phyloP scores from a whole-genome alignment of 2,329 filamentous ascomycete species.

The Didymella pomorum region DNA sequence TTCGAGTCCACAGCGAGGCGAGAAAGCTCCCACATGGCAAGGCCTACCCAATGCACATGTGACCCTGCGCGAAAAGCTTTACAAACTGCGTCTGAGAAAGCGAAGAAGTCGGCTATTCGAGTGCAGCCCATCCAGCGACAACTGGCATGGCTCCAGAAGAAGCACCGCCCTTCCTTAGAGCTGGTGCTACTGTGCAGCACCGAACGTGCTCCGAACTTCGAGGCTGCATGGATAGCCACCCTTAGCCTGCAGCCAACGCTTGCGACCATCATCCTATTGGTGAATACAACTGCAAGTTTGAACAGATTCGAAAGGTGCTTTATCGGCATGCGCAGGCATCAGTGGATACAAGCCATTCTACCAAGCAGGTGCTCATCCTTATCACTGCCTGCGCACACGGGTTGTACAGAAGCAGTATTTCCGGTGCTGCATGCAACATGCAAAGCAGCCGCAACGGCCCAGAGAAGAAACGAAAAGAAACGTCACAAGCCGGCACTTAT shows the following conservation, averaged over 20 bases:
- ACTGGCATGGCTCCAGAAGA: background rate
- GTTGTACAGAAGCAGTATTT: constrained; percentile 3
- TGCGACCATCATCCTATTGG: background rate
- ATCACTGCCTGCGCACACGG: constrained; percentile 1
- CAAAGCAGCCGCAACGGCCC: constrained; percentile 7
- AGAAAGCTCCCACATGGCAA: too few relatives aligned
- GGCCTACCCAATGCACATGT: too few relatives aligned
- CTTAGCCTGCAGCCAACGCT: background rate
- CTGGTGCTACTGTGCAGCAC: background rate
- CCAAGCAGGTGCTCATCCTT: constrained; percentile 1
- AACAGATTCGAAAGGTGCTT: background rate
- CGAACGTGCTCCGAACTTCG: background rate
- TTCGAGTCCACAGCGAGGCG: too few relatives aligned
- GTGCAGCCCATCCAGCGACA: background rate
- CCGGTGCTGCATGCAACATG: constrained; percentile 5
- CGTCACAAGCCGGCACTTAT: constrained; percentile 21
- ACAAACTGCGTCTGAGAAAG: background rate
- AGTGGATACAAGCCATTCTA: background rate
- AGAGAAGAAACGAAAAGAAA: constrained; percentile 12
- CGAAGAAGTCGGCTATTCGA: background rate
- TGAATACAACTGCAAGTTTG: background rate
- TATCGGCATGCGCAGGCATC: background rate
- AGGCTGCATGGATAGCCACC: background rate
- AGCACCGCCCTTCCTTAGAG: background rate
- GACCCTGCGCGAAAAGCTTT: background rate